Evolutionary conservation across 805 yeast species (phyloP).

Genomic region (Citeromyces matritensis): DNA sequence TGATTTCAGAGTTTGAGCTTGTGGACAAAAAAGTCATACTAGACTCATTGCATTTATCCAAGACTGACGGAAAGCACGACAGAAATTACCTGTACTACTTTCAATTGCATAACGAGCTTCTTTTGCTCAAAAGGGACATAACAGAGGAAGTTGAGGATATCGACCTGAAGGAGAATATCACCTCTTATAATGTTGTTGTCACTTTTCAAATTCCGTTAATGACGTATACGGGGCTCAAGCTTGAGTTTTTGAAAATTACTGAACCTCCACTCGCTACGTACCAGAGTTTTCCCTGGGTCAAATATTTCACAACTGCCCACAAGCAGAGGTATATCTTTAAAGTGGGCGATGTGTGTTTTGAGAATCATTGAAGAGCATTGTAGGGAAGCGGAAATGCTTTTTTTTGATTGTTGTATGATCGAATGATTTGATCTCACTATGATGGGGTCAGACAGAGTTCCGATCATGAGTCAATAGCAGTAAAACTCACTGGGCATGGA

Average conservation of each 20-base stretch:
- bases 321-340: constrained; percentile 14
- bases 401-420: too few relatives aligned
- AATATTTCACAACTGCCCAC: constrained; percentile 33
- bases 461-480: too few relatives aligned
- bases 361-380: too few relatives aligned
- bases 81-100: constrained; percentile 15
- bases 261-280: constrained; percentile 43
- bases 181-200: constrained; percentile 16
- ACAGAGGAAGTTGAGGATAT: constrained; percentile 2
- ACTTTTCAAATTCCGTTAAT: constrained; percentile 51
- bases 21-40: constrained; percentile 6
- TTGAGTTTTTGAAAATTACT: constrained; percentile 50
- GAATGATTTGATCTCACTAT: too few relatives aligned
- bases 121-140: constrained; percentile 19
- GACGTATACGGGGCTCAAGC: constrained; percentile 50
- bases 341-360: constrained; percentile 1
- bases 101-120: constrained; percentile 13
- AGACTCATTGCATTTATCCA: constrained; percentile 7
- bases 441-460: too few relatives aligned
- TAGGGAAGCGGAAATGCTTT: too few relatives aligned
- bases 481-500: too few relatives aligned
- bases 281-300: constrained; percentile 65
- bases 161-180: neutral
- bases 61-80: constrained; percentile 13
- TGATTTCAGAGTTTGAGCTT: constrained; percentile 18